Evolutionary conservation across 495 filamentous ascomycete genomes (phyloP), one percentile per base, ranked within the genome.

Genomic region (Xylaria longipes): DNA sequence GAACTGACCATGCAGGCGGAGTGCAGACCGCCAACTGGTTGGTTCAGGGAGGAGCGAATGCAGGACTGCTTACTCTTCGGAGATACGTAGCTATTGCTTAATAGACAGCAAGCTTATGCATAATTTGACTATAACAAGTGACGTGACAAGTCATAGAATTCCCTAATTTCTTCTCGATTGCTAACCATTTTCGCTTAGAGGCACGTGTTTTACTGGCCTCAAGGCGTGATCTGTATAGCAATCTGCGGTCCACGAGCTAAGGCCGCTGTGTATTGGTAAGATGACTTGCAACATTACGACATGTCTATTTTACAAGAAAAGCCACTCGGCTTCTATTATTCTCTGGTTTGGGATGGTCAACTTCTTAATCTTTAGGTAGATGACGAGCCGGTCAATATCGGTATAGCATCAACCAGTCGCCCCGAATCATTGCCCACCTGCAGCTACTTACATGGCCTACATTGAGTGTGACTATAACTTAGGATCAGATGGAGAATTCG

Each of bases 21-120:
- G 69, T 71, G 69, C 69, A 71, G 69, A 66, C 69, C 69, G 29
- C 52, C 61, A 71, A 50, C 57, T 58, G 29, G 62, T 50, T 37
- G 39, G 69, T 60, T 33, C 50, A 50, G 31, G 50, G 27, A 48
- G 22, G 15, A 27, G 27, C 48, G 48, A 50, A 65, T 17, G 69
- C 48, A 17, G 37, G 50, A 45, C 14, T 22, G 33, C 37, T 3
- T 39, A 29, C 33, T 60, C 6, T 45, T 14, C 17, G 12, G 41
- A 58, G 69, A 43, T 60, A n/a, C 33, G 22, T 71, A 71, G 62
- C 62, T 71, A 66, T 37, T 64, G 8, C 56, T 56, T 17, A 70
- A 66, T 71, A 64, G 41, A 71, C 50, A 60, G 12, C 43, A 31
- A 63, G 27, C 54, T 43, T 50, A 54, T 22, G 25, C 33, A 27